A percentile compares a stretch with the other conserved stretches of the same genome.
Evolutionary conservation across 768 basidiomycete species (phyloP).

Genomic region (Suillus decipiens): DNA sequence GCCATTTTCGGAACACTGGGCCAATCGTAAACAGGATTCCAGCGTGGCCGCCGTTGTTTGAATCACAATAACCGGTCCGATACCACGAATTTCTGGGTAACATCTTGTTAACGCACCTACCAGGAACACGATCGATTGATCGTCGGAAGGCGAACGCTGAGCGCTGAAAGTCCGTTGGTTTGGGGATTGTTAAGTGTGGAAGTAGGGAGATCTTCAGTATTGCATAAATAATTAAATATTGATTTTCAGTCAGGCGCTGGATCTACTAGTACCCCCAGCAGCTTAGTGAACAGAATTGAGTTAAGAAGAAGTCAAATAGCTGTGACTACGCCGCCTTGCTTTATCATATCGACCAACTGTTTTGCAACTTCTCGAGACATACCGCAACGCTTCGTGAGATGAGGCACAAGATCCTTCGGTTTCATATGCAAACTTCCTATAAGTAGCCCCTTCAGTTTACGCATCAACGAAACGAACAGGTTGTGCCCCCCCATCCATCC

Average conservation of each 20-base stretch:
- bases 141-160: no score
- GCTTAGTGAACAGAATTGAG: neutral
- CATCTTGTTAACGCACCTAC: no score
- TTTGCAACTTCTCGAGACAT: conserved; percentile 28
- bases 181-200: no score
- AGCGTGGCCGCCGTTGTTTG: no score
- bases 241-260: neutral
- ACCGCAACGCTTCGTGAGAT: conserved; percentile 26
- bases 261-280: neutral
- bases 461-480: conserved; percentile 21
- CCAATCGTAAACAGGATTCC: no score
- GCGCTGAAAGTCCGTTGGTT: no score
- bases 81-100: no score
- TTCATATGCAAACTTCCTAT: conserved; percentile 11
- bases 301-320: neutral
- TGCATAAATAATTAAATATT: no score
- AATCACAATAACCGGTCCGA: no score
- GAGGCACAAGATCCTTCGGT: conserved; percentile 18
- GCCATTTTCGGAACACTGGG: no score
- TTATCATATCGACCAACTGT: conserved; percentile 24
- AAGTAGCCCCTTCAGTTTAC: conserved; percentile 19
- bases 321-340: conserved; percentile 8
- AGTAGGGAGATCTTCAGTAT: no score
- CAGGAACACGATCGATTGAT: no score
- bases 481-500: conserved; percentile 12